Evolutionary conservation across 805 yeast species (phyloP), one percentile per base, ranked within the genome.

Genomic region (Helenozyma baotianmanensis): DNA sequence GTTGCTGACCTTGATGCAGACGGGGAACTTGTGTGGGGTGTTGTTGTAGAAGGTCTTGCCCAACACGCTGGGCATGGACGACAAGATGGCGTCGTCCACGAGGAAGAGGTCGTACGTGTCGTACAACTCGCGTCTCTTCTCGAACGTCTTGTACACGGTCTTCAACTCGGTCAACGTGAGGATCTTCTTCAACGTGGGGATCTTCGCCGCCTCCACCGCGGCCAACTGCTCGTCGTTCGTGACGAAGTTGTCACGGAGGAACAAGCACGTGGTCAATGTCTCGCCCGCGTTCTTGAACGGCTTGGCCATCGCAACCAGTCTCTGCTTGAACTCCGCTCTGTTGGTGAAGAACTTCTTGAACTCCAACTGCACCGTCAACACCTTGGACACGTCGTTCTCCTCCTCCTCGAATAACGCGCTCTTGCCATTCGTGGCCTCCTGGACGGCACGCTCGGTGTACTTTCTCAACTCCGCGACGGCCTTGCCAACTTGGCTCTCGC

Each of bases 131-230:
- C 97, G 79, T 58, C 88, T 80, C 39, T 88, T 80, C 60, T 92
- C 97, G 50, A 66, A 92, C n/a, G 85, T 76, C 63, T 87, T 87
- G 70, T 78, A 90, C 40, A 81, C 82, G 21, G 88, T 84, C 58
- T 86, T 86, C 43, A 92, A 69, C 46, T 87, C 82, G 28, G 76
- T 69, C 35, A 81, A 80, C 5, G 92, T 73, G 21, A 88, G 69
- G 34, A 89, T 78, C 48, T 73, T 71, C 14, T 58, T 36, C 27
- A 76, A 58, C 24, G 72, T 58, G 14, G 74, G 71, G 21, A 75
- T 62, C 14, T 62, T 47, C 22, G 61, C 69, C 23, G 57, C 58
- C 54, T 76, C 81, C 34, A 76, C 63, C 36, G 60, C 47, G 34
- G 64, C 68, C 37, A 75, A 52, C 32, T 66, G 56, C 18, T 60